Percentiles rank a stretch among this genome's conserved stretches.
Evolutionary conservation across 2,329 filamentous ascomycete genomes (phyloP).

Genomic region (Cyphellophora attinorum): DNA sequence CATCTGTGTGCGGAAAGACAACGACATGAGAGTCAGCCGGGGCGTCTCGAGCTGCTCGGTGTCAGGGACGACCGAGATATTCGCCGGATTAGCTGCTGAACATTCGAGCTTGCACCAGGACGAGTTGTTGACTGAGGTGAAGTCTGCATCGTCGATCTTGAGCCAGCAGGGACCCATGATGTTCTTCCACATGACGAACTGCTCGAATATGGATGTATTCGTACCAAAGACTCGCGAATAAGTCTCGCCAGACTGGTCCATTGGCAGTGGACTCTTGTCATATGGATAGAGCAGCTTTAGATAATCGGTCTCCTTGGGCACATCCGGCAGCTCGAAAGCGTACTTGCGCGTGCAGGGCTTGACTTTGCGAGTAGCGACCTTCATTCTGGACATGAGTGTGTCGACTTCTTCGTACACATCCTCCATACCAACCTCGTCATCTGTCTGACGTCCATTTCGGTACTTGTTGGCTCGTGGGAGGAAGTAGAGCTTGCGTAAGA

Average conservation of each 20-base stretch:
- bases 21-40: slow-evolving; percentile 89
- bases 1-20: slow-evolving; percentile 77
- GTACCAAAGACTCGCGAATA: slow-evolving; percentile 91
- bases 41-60: slow-evolving; percentile 74
- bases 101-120: slow-evolving; percentile 97
- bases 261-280: slow-evolving; percentile 65
- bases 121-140: slow-evolving; percentile 74
- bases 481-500: slow-evolving; percentile 86
- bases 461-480: slow-evolving; percentile 62
- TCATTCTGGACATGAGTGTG: slow-evolving; percentile 74
- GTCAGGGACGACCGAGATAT: slow-evolving; percentile 63
- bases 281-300: slow-evolving; percentile 96
- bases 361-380: slow-evolving; percentile 84
- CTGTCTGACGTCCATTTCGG: slow-evolving; percentile 55
- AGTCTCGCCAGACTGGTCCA: slow-evolving; percentile 67
- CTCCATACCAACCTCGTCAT: slow-evolving; percentile 72
- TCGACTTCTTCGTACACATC: slow-evolving; percentile 89
- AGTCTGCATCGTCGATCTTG: slow-evolving; percentile 77
- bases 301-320: slow-evolving; percentile 85
- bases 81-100: slow-evolving; percentile 66
- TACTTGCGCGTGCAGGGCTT: slow-evolving; percentile 86
- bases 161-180: slow-evolving; percentile 99
- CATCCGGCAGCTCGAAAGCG: slow-evolving; percentile 79
- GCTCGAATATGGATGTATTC: slow-evolving; percentile 90
- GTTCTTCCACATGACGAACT: slow-evolving; percentile 97